Evolutionary conservation across 257 asterid species (phyloP).

Genomic region (Ballota nigra): DNA sequence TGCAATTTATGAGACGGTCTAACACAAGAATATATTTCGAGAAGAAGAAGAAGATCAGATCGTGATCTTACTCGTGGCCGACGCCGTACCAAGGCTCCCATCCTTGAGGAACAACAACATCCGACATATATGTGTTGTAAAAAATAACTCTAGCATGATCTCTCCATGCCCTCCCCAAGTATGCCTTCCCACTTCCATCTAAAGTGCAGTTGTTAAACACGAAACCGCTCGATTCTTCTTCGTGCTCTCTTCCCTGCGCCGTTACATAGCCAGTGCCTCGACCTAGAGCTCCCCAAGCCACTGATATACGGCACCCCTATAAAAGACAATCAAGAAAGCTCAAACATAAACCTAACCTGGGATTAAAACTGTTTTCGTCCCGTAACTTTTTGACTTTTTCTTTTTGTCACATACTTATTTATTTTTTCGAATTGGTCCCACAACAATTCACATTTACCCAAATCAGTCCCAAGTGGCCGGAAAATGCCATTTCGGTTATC

Average conservation of each 20-base stretch:
- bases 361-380: too few species aligned
- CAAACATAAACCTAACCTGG: too few species aligned
- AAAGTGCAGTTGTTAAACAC: constrained; percentile 46
- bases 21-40: neutral
- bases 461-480: too few species aligned
- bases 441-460: too few species aligned
- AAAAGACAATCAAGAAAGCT: neutral
- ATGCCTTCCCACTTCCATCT: constrained; percentile 38
- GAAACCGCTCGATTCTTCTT: constrained; percentile 37
- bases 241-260: constrained; percentile 52
- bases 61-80: constrained; percentile 54
- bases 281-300: constrained; percentile 30
- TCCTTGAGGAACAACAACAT: constrained; percentile 55
- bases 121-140: constrained; percentile 45
- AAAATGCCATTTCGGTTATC: too few species aligned
- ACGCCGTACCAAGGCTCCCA: constrained; percentile 57
- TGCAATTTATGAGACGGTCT: neutral
- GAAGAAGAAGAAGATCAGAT: constrained; percentile 18
- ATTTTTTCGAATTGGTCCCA: too few species aligned
- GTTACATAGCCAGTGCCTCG: constrained; percentile 57
- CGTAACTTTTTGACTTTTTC: too few species aligned
- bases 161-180: constrained; percentile 77
- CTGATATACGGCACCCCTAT: constrained; percentile 57
- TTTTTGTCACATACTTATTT: too few species aligned
- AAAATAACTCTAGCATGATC: constrained; percentile 61